Base-by-base conservation (phyloP, 2,329 filamentous ascomycete genomes). In the Dichotomopilus funicola region DNA sequence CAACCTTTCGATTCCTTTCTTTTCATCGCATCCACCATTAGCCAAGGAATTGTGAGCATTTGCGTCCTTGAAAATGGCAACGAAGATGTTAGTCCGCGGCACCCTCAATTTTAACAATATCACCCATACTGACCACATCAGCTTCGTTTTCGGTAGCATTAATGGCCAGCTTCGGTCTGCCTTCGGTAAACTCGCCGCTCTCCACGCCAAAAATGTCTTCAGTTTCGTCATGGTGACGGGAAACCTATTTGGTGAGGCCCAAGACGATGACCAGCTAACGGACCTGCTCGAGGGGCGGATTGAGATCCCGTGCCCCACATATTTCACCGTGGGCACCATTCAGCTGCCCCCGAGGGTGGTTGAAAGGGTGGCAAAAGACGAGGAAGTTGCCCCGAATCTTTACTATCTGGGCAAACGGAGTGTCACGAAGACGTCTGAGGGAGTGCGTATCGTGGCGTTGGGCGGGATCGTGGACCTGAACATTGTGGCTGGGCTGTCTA, bases 121-220 rank as follows among this genome's bases (percentile, higher is more conserved):
- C 37, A 58, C 51, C 3, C 9, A 53, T 50, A 60, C 62, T 64
- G 59, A 64, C 58, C 48, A 59, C 46, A 56, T 62, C 60, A 90
- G 87, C 56, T 85, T 94, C 64, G 89, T 96, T 41, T 75, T 96
- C 59, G 94, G 94, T 55, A 85, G 85, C 67, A 78, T 95, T 61
- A 86, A 91, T 67, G 92, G 92, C 65, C 83, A 88, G 67, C 79
- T 96, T 51, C 78, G 82, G 60, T 71, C 85, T 10, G 85, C 88
- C 8, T 89, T 99, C 69, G 78, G 82, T 58, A 99, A 96, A 72
- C 75, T 97, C 19, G 78, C 85, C 7, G 81, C 83, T 8, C 77
- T 97, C 2, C 91, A 97, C 64, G 75, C 83, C 38, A 97, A 96
- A 73, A 94, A 96, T 68, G 80, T 79, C 66, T 97, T 99, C 69